Conservation (phyloP, 345 rosid genomes). For the Salix purpurea region DNA sequence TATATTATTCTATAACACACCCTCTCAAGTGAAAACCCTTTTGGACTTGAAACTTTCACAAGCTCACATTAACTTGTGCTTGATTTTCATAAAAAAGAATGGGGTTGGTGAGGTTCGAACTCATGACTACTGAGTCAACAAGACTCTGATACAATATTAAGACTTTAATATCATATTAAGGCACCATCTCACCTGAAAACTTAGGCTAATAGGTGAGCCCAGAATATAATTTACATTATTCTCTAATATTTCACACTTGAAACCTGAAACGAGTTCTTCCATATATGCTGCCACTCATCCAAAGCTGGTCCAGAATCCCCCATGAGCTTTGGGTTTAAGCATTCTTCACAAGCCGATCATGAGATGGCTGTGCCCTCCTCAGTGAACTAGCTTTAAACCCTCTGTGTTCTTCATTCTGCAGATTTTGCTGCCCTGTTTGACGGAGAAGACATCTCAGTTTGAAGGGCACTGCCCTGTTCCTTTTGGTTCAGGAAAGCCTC, state of each 20-base stretch:
- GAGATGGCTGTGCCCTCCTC: neutral
- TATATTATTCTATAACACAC: too few relatives aligned
- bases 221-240: slow-evolving; percentile 12
- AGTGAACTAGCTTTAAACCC: neutral
- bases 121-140: fast-evolving
- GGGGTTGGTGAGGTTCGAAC: too few relatives aligned
- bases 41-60: too few relatives aligned
- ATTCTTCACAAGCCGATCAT: neutral
- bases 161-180: too few relatives aligned
- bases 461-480: neutral
- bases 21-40: too few relatives aligned
- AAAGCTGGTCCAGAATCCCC: slow-evolving; percentile 45
- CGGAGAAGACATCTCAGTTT: neutral
- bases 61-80: too few relatives aligned
- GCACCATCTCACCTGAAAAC: fast-evolving
- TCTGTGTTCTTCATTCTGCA: neutral
- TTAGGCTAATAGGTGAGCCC: slow-evolving; percentile 11
- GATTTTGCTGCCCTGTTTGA: neutral
- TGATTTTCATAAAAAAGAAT: too few relatives aligned
- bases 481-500: neutral
- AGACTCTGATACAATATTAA: too few relatives aligned
- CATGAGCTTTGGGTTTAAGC: slow-evolving; percentile 13
- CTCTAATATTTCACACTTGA: slow-evolving; percentile 48
- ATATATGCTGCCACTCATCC: slow-evolving; percentile 88
- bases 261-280: slow-evolving; percentile 61